Conservation (phyloP, 345 rosid species). For the Eutrema japonicum region DNA sequence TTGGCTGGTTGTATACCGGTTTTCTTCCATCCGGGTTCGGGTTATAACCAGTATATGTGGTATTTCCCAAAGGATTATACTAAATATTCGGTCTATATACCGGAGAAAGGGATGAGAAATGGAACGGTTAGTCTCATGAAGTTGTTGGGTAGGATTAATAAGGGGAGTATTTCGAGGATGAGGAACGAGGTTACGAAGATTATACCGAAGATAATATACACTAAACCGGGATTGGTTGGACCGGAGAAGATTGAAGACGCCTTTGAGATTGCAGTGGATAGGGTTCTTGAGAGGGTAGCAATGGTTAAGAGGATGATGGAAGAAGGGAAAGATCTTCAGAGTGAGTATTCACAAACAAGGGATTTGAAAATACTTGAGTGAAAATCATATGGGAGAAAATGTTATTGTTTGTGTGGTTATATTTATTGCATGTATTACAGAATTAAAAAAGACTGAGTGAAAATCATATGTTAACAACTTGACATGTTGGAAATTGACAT, state of each 20-base stretch:
- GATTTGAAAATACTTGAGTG: slow-evolving; percentile 18
- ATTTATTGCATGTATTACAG: no score
- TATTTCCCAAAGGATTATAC: slow-evolving; percentile 54
- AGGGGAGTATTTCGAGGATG: slow-evolving; percentile 43
- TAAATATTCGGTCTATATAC: slow-evolving; percentile 56
- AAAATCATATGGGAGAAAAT: not conserved
- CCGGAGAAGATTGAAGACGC: slow-evolving; percentile 50
- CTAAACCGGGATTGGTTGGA: slow-evolving; percentile 44
- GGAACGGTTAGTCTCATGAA: slow-evolving; percentile 39
- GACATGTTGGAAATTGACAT: not conserved
- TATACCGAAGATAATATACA: slow-evolving; percentile 62
- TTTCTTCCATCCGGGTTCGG: slow-evolving; percentile 63
- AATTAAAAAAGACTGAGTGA: not conserved
- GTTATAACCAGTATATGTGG: slow-evolving; percentile 64
- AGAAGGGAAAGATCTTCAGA: slow-evolving; percentile 32
- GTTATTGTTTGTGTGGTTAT: not conserved
- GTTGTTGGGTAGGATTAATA: slow-evolving; percentile 33
- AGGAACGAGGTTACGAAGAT: slow-evolving; percentile 53
- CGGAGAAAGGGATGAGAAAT: slow-evolving; percentile 32
- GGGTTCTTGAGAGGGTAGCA: slow-evolving; percentile 48
- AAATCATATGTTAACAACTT: not conserved
- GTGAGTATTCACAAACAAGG: slow-evolving; percentile 37
- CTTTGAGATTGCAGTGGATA: slow-evolving; percentile 53
- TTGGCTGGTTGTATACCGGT: slow-evolving; percentile 69
- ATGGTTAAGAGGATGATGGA: slow-evolving; percentile 37